Base-by-base conservation (phyloP, 2,329 filamentous ascomycete species). In the Neocatenulostroma microsporum region DNA sequence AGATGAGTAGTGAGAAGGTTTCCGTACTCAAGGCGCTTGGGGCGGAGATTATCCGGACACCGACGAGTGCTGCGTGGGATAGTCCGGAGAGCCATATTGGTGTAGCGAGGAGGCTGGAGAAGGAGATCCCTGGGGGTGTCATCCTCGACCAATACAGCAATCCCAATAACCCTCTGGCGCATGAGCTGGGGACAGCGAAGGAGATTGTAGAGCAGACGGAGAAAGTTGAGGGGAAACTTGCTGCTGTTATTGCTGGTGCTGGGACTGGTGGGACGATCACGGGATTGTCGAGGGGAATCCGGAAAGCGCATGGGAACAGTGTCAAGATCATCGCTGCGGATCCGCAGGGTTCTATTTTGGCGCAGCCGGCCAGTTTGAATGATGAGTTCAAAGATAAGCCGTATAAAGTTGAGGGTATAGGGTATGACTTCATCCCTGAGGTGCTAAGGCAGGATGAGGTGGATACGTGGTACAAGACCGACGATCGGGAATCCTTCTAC, bases 1-100 rank as follows among this genome's bases (percentile, higher is more conserved):
- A 98, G 73, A 98, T 98, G 91, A 95, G 87, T 1, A 84, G 87
- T 31, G 91, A 98, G 66, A 98, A 98, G 66, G 91, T 98, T 25
- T 83, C 89, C 2, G 91, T 98, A 19, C 74, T 98, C 44, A 84
- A 87, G 53, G 89, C 91, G 20, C 75, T 98, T 35, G 89, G 89
- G 47, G 91, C 91, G 27, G 95, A 93, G 57, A 96, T 98, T 64
- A 95, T 98, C 61, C 82, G 91, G 37, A 98, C 91, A 3, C 91
- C 91, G 17, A 98, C 88, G 21, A 86, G 94, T 63, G 91, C 91
- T 24, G 89, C 91, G 27, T 96, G 78, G 70, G 91, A 98, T 63
- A 81, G 79, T 25, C 91, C 91, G 37, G 91, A 98, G 67, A 93
- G 84, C 37, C 91, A 98, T 62, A 98, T 98, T 55, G 91, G 91